Evolutionary conservation across 306 rosid species (phyloP), one percentile per base, ranked within the genome.

Genomic region (Phaseolus lunatus): DNA sequence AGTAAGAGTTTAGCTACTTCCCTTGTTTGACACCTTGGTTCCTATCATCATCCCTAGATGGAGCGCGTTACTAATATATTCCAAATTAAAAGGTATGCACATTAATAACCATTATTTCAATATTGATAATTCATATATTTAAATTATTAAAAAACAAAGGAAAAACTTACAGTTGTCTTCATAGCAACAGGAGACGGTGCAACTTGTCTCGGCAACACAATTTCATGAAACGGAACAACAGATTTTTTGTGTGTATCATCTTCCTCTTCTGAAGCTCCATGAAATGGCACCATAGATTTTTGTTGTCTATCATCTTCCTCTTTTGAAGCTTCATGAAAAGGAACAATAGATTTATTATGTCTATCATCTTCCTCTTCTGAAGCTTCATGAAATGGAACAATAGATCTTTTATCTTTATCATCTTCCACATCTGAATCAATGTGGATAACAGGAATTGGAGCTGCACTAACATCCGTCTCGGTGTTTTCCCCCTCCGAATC

Each of bases 341-440:
- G 35, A 23, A 57, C 35, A 57, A 11, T 5, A 58, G 39, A 58
- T 58, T 24, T 58, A 26, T 58, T 6, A 7, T 27, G 39, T 58
- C 19, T 58, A 27, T 26, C 39, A 27, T 58, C 59, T 53, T 20
- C 26, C 2, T 2, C 14, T 0, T 53, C 15, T 9, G 2, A 53
- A 20, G 18, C 59, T 20, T 20, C 27, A 20, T 3, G 26, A 53
- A 19, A 19, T 20, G 59, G 59, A 53, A 53, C 13, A 20, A 19
- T 9, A 8, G 27, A 0, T 0, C 20, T 53, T 53, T 19, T 20
- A 53, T 84, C 86, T 82, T 31, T 66, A 69, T 49, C 71, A 50
- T 87, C 91, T 84, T 92, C 97, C 52, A 86, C 97, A 62, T 94
- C 96, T 18, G 93, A 94, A 83, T 92, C 96, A 83, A 88, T 89